Evolutionary conservation across 164 flowering plant genomes (phyloP), one percentile per base, ranked within the genome.

Genomic region (Vitis cinerea): DNA sequence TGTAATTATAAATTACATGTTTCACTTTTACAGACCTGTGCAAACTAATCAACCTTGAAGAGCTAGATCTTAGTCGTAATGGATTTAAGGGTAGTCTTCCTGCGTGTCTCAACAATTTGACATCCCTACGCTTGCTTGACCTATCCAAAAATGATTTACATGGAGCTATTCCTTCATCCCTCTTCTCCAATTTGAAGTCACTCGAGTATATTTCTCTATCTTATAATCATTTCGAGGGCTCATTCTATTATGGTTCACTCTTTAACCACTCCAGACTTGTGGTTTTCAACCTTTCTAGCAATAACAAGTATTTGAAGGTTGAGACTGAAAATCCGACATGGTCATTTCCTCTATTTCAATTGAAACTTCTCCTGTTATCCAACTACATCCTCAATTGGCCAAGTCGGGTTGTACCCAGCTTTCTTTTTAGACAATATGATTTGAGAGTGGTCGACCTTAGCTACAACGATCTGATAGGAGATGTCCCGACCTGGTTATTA

Each of bases 401-500:
- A 19, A 19, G 23, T 19, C 4, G 44, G 44, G 44, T 31, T 31
- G 6, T 31, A 31, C 74, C 73, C n/a, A 61, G 30, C 27, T 75
- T 75, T 27, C 74, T 75, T 10, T 64, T 29, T 4, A 2, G 61
- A 10, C 74, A 70, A 29, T 29, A 59, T 61, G 69, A 70, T 50
- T 30, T 75, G 47, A 9, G n/a, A 27, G 7, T n/a, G 3, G 62
- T 74, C 61, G 63, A 66, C 15, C 67, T 75, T 19, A 14, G 52
- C 0, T 4, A 68, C 55, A 63, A 30, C 5, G 9, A 50, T 13
- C 5, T 73, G 44, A 44, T 1, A 4, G 65, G 74, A 67, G 44
- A 16, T 7, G 47, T 74, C 53, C 77, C 71, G 2, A 19, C n/a
- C 44, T 73, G 77, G 80, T 17, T 77, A 59, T 48, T 73, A 8